Percentiles rank a stretch among this genome's conserved stretches.
These are phyloP conservation scores for Pyrenopolyporus hunteri DNA, from an alignment of 495 filamentous ascomycete genomes.

Conservation along the genomic window DNA sequence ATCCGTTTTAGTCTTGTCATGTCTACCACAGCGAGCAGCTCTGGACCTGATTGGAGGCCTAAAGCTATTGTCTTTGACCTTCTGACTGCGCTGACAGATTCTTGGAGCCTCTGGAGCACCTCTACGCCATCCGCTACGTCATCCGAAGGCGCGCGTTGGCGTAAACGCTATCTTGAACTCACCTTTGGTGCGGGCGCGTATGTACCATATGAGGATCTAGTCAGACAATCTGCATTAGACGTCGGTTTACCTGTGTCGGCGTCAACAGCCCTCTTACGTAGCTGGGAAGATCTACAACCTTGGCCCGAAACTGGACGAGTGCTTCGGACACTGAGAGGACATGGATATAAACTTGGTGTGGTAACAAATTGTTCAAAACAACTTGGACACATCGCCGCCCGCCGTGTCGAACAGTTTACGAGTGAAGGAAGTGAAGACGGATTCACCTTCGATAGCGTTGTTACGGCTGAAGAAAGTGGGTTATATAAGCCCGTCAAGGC, in stretches of 20 bases:
- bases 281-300: conserved; percentile 38
- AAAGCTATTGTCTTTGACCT: conserved; percentile 47
- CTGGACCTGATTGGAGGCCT: conserved; percentile 24
- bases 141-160: conserved; percentile 33
- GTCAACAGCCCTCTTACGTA: conserved; percentile 27
- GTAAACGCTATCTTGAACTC: conserved; percentile 39
- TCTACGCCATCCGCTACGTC: conserved; percentile 31
- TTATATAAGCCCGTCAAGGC: conserved; percentile 43
- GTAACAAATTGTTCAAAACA: conserved; percentile 45
- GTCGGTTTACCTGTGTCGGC: conserved; percentile 36
- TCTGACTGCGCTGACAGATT: conserved; percentile 46
- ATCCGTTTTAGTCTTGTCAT: too few species aligned
- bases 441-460: conserved; percentile 38
- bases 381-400: conserved; percentile 35
- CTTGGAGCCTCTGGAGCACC: conserved; percentile 42
- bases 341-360: conserved; percentile 39
- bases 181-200: conserved; percentile 42
- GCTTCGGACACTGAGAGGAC: conserved; percentile 21
- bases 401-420: conserved; percentile 14
- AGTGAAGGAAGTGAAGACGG: neutral
- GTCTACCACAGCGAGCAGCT: neutral
- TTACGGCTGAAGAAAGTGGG: conserved; percentile 45
- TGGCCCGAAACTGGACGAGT: conserved; percentile 41
- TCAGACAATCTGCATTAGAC: conserved; percentile 37
- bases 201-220: conserved; percentile 42